Conservation (phyloP, 495 filamentous ascomycete genomes). For the Xylaria palmicola region DNA sequence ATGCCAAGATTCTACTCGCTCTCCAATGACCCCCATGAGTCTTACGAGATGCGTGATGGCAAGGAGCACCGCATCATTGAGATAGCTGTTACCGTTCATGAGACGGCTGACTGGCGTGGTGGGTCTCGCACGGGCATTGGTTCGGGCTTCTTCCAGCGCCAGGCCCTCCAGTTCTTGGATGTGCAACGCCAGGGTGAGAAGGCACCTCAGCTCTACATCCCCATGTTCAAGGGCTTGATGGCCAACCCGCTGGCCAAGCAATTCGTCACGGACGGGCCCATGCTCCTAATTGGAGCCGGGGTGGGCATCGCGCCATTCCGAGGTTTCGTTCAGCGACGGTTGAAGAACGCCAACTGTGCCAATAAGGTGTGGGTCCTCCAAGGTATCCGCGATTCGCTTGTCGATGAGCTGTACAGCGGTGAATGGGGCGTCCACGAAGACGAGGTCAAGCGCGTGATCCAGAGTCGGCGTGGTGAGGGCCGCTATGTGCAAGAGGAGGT, state of each 20-base stretch:
- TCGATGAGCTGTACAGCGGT: slow-evolving; percentile 93
- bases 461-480: slow-evolving; percentile 74
- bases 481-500: slow-evolving; percentile 89
- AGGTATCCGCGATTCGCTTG: slow-evolving; percentile 85
- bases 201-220: slow-evolving; percentile 65
- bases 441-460: slow-evolving; percentile 89
- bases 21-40: slow-evolving; percentile 90
- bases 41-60: slow-evolving; percentile 62
- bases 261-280: slow-evolving; percentile 88
- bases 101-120: slow-evolving; percentile 74
- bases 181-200: slow-evolving; percentile 58
- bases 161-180: slow-evolving; percentile 67
- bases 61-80: slow-evolving; percentile 83
- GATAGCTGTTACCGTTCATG: slow-evolving; percentile 91
- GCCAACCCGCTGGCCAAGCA: slow-evolving; percentile 88
- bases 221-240: slow-evolving; percentile 99
- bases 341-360: slow-evolving; percentile 94
- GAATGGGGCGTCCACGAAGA: slow-evolving; percentile 94
- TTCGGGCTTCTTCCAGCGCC: slow-evolving; percentile 81
- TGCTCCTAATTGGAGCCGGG: slow-evolving; percentile 95
- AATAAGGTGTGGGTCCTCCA: slow-evolving; percentile 99
- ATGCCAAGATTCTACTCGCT: slow-evolving; percentile 99
- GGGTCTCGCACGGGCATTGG: slow-evolving; percentile 68
- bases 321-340: slow-evolving; percentile 91
- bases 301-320: slow-evolving; percentile 97